Evolutionary conservation across 2,329 filamentous ascomycete species (phyloP).

Genomic region (Aspergillus ibericus): DNA sequence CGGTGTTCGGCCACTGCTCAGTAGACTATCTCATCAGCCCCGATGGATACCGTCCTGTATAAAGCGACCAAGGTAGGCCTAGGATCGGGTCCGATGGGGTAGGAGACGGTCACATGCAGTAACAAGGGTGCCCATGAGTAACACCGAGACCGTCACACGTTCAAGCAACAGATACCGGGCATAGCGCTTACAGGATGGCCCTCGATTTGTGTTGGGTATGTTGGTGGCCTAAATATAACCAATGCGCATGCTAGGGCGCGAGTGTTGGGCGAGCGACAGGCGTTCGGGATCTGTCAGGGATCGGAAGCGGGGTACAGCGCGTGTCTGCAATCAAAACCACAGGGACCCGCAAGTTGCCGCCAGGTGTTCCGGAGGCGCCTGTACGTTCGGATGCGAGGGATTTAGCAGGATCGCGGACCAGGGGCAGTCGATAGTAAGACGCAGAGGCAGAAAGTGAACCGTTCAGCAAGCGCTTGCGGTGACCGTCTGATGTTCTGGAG

Average conservation of each 20-base stretch:
- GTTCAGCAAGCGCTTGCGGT: neutral
- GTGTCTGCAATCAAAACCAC: slow-evolving; percentile 11
- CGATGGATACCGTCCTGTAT: neutral
- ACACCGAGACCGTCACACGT: neutral
- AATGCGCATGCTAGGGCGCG: slow-evolving; percentile 8
- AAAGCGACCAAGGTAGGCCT: neutral
- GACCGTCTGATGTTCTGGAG: neutral
- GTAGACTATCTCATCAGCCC: slow-evolving; percentile 1
- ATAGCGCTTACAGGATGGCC: slow-evolving; percentile 13
- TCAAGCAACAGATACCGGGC: slow-evolving; percentile 2
- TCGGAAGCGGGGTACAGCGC: slow-evolving; percentile 20
- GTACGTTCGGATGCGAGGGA: neutral
- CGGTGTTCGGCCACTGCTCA: neutral
- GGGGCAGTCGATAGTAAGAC: neutral
- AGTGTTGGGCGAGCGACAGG: neutral
- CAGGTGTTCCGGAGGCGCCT: slow-evolving; percentile 1
- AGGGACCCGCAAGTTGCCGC: slow-evolving; percentile 5
- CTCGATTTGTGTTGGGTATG: neutral
- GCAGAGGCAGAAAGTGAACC: neutral
- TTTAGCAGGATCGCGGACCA: neutral
- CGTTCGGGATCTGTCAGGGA: slow-evolving; percentile 7
- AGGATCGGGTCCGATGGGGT: neutral
- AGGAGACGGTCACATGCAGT: slow-evolving; percentile 1
- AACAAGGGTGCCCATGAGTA: slow-evolving; percentile 1
- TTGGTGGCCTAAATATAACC: neutral